Percentiles rank a stretch among this genome's conserved stretches.
These are phyloP conservation scores for Heritiera littoralis DNA, from an alignment of 345 rosid genomes.

Conservation along the genomic window DNA sequence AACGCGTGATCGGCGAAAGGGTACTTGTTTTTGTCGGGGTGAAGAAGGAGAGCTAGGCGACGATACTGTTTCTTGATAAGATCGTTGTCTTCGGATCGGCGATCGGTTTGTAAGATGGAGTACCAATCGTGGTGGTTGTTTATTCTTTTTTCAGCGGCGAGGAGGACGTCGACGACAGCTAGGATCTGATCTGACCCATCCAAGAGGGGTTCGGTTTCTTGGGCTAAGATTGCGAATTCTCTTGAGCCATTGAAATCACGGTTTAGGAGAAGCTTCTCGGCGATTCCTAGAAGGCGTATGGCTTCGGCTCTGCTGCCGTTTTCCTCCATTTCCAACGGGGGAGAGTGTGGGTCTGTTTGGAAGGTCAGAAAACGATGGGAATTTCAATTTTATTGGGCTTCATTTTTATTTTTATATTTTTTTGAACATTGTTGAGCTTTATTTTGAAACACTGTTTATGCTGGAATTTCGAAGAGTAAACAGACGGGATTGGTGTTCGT, in stretches of 20 bases:
- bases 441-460: neutral
- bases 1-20: slow-evolving; percentile 80
- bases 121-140: slow-evolving; percentile 77
- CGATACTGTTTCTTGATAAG: slow-evolving; percentile 82
- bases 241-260: slow-evolving; percentile 69
- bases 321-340: slow-evolving; percentile 44
- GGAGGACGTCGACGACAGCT: slow-evolving; percentile 78
- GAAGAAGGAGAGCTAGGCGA: slow-evolving; percentile 79
- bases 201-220: slow-evolving; percentile 77
- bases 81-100: slow-evolving; percentile 52
- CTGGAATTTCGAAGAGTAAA: neutral
- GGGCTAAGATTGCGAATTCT: slow-evolving; percentile 81
- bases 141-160: slow-evolving; percentile 61
- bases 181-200: slow-evolving; percentile 92
- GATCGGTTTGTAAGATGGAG: slow-evolving; percentile 69
- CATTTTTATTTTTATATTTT: too few relatives aligned
- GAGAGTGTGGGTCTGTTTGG: neutral
- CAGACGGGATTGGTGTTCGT: neutral
- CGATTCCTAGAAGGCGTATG: slow-evolving; percentile 79
- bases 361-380: slow-evolving; percentile 7
- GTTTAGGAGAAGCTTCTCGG: slow-evolving; percentile 68
- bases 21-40: slow-evolving; percentile 81
- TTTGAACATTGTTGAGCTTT: too few relatives aligned
- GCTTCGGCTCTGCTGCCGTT: slow-evolving; percentile 59
- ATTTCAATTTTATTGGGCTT: neutral